A percentile compares a stretch with the other conserved stretches of the same genome.
Evolutionary conservation across 768 basidiomycete genomes (phyloP).

Genomic region (Russula sp.): DNA sequence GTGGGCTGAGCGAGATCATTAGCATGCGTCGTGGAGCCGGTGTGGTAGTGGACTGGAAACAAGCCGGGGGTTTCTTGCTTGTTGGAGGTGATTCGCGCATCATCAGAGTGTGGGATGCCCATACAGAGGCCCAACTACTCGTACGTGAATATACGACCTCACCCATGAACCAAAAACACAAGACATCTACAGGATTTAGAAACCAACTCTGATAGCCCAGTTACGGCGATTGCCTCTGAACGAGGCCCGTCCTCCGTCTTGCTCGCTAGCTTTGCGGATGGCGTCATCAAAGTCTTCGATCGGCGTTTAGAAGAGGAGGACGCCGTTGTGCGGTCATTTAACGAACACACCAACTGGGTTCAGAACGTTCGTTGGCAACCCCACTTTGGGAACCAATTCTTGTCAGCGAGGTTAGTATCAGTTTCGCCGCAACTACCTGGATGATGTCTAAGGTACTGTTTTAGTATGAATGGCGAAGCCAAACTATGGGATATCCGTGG

Average conservation of each 20-base stretch:
- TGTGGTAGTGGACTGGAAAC: slow-evolving; percentile 90
- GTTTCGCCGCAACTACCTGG: slow-evolving; percentile 21
- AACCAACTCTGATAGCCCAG: slow-evolving; percentile 84
- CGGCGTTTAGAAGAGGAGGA: slow-evolving; percentile 79
- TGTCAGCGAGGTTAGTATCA: slow-evolving; percentile 83
- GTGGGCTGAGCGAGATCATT: slow-evolving; percentile 74
- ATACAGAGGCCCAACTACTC: slow-evolving; percentile 70
- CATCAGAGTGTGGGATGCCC: slow-evolving; percentile 92
- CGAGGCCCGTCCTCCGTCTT: slow-evolving; percentile 70
- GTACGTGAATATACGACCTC: slow-evolving; percentile 35
- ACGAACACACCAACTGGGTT: slow-evolving; percentile 77
- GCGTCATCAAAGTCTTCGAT: slow-evolving; percentile 84
- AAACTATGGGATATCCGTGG: slow-evolving; percentile 87
- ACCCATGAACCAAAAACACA: not conserved
- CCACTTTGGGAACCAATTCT: slow-evolving; percentile 54
- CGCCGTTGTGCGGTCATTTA: slow-evolving; percentile 71
- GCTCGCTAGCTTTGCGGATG: slow-evolving; percentile 89
- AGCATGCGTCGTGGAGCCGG: slow-evolving; percentile 73
- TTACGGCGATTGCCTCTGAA: slow-evolving; percentile 80
- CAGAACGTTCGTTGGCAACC: slow-evolving; percentile 87
- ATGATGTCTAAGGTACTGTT: slow-evolving; percentile 2
- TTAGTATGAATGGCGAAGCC: slow-evolving; percentile 81
- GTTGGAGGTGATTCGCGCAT: slow-evolving; percentile 86
- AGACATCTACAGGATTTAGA: slow-evolving; percentile 60
- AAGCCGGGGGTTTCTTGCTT: slow-evolving; percentile 75